Percentiles rank a stretch among this genome's conserved stretches.
phyloP scores from a whole-genome alignment of 495 filamentous ascomycete species.

The Chaetomium fimeti region DNA sequence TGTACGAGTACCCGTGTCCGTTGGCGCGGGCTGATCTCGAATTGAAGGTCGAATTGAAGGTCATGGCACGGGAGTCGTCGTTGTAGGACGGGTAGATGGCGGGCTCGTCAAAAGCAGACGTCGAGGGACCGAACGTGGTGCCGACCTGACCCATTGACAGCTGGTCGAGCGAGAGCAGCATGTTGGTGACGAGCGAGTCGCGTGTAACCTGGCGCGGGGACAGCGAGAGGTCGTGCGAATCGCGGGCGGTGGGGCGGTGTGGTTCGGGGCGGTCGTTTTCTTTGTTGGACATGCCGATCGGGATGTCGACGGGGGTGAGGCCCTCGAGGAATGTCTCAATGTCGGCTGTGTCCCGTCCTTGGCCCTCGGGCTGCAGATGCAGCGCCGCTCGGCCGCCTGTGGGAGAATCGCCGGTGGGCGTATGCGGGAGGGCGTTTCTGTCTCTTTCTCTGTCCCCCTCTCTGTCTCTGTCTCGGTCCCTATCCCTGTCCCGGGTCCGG shows the following conservation, averaged over 20 bases:
- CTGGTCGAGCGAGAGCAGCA: constrained; percentile 86
- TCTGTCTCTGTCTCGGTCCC: constrained; percentile 1
- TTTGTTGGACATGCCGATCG: constrained; percentile 31
- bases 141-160: constrained; percentile 58
- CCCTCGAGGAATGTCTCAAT: constrained; percentile 39
- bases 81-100: constrained; percentile 27
- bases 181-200: constrained; percentile 87
- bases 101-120: constrained; percentile 35
- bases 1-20: constrained; percentile 72
- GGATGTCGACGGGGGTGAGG: constrained; percentile 37
- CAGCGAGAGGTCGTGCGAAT: constrained; percentile 86
- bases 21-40: constrained; percentile 47
- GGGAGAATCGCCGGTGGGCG: constrained; percentile 22
- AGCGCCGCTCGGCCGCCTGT: constrained; percentile 30
- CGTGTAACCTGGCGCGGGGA: constrained; percentile 70
- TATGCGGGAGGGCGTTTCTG: constrained; percentile 25
- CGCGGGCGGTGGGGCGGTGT: constrained; percentile 44
- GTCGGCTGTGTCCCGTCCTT: constrained; percentile 30
- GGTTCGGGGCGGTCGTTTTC: constrained; percentile 39
- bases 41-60: constrained; percentile 28
- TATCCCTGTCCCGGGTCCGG: neutral
- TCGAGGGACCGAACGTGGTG: constrained; percentile 23
- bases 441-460: neutral
- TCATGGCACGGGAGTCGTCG: constrained; percentile 39
- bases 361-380: constrained; percentile 24